These are phyloP conservation scores for Suillus plorans DNA, from an alignment of 768 basidiomycete genomes.

Conservation along the genomic window DNA sequence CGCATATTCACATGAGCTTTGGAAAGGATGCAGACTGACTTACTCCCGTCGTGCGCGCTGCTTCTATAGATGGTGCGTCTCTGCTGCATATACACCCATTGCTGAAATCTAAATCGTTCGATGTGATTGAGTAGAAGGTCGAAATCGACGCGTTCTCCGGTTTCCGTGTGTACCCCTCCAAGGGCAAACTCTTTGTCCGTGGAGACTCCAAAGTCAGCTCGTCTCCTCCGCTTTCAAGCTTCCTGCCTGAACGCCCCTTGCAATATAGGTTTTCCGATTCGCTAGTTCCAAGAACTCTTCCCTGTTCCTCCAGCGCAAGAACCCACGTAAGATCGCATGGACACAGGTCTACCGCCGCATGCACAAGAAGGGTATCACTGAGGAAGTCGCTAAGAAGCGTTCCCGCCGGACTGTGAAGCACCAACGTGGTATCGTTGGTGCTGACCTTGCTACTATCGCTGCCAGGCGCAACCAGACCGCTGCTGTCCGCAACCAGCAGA, in stretches of 20 bases:
- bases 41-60: not conserved
- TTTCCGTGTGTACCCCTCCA: conserved; percentile 96
- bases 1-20: conserved; percentile 14
- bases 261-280: conserved; percentile 88
- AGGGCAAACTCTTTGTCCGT: conserved; percentile 94
- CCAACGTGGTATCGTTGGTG: conserved; percentile 97
- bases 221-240: not conserved
- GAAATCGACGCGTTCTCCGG: conserved; percentile 99
- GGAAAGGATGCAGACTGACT: conserved; percentile 20
- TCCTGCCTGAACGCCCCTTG: not conserved
- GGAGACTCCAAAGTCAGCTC: conserved; percentile 87
- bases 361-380: conserved; percentile 99
- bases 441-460: conserved; percentile 86
- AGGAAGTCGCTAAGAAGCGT: conserved; percentile 99
- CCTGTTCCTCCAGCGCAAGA: conserved; percentile 98
- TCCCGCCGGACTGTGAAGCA: conserved; percentile 96
- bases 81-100: not conserved
- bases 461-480: conserved; percentile 93
- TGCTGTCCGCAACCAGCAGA: conserved; percentile 76
- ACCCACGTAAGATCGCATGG: conserved; percentile 99
- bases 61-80: conserved; percentile 26
- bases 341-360: conserved; percentile 91
- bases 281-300: conserved; percentile 89
- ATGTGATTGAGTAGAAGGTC: conserved; percentile 68
- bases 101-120: conserved; percentile 5